Conservation (phyloP, 257 asterid species). For the Nemophila menziesii region DNA sequence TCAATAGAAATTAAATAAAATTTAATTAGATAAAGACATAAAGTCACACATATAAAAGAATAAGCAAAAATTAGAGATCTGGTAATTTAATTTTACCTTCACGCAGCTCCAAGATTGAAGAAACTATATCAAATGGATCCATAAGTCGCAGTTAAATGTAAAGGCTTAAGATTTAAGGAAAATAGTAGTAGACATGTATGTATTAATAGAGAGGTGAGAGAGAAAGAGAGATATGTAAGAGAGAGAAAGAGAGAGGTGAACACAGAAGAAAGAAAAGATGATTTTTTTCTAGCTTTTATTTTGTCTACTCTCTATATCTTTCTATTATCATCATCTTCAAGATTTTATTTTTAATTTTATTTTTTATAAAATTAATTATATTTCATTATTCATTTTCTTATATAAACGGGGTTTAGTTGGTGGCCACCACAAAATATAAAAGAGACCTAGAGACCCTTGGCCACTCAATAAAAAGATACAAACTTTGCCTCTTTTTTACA, state of each 20-base stretch:
- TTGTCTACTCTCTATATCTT: neutral
- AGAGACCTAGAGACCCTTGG: neutral
- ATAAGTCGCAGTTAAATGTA: slow-evolving; percentile 22
- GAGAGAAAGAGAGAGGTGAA: slow-evolving; percentile 3
- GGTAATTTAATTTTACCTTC: slow-evolving; percentile 34
- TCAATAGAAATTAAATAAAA: neutral
- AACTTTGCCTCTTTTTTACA: neutral
- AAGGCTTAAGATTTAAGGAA: slow-evolving; percentile 21
- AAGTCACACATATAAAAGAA: neutral
- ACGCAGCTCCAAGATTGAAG: slow-evolving; percentile 37
- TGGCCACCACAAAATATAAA: neutral
- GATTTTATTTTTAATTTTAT: neutral
- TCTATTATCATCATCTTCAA: slow-evolving; percentile 1
- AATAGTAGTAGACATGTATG: neutral
- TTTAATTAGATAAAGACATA: too few relatives aligned
- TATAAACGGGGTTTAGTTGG: neutral
- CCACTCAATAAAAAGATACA: neutral
- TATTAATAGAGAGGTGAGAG: neutral
- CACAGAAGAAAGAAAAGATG: slow-evolving; percentile 4
- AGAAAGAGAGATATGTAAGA: neutral
- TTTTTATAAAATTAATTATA: neutral
- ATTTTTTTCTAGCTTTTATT: slow-evolving; percentile 10
- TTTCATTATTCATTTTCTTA: neutral
- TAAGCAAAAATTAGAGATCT: slow-evolving; percentile 18
- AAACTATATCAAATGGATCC: slow-evolving; percentile 41